Conservation (phyloP, 2,329 filamentous ascomycete genomes). For the Stachybotrys chartarum region DNA sequence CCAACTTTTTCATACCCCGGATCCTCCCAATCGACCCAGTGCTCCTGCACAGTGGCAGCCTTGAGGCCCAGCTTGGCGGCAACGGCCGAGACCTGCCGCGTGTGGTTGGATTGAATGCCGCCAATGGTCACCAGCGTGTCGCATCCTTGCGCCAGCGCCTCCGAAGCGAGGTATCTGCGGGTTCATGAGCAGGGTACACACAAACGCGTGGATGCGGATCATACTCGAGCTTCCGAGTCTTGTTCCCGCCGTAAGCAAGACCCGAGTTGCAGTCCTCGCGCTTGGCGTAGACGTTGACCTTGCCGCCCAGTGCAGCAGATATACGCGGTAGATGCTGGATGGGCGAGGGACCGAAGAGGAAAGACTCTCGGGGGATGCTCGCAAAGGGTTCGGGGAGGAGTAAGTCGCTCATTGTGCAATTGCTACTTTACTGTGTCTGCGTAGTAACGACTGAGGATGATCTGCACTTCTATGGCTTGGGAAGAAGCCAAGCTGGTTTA, state of each 20-base stretch:
- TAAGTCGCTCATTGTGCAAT: slow-evolving; percentile 19
- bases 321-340: slow-evolving; percentile 62
- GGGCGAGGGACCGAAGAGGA: slow-evolving; percentile 62
- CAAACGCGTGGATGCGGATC: neutral
- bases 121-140: slow-evolving; percentile 61
- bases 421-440: too few species aligned
- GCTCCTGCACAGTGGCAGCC: slow-evolving; percentile 52
- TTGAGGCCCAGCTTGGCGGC: slow-evolving; percentile 51
- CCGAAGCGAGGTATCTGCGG: slow-evolving; percentile 53
- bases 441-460: too few species aligned
- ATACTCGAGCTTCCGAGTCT: slow-evolving; percentile 60
- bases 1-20: slow-evolving; percentile 56
- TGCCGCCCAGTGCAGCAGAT: slow-evolving; percentile 50
- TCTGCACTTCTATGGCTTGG: too few species aligned
- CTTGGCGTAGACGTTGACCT: slow-evolving; percentile 61
- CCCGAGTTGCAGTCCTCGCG: slow-evolving; percentile 65
- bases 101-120: slow-evolving; percentile 65
- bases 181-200: too few species aligned
- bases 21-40: slow-evolving; percentile 60
- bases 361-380: slow-evolving; percentile 51
- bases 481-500: too few species aligned
- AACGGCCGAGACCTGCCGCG: slow-evolving; percentile 57
- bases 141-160: slow-evolving; percentile 48
- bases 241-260: slow-evolving; percentile 62
- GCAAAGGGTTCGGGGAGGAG: slow-evolving; percentile 55